Base-by-base conservation (phyloP, 805 yeast genomes). In the Metschnikowia lunata region DNA sequence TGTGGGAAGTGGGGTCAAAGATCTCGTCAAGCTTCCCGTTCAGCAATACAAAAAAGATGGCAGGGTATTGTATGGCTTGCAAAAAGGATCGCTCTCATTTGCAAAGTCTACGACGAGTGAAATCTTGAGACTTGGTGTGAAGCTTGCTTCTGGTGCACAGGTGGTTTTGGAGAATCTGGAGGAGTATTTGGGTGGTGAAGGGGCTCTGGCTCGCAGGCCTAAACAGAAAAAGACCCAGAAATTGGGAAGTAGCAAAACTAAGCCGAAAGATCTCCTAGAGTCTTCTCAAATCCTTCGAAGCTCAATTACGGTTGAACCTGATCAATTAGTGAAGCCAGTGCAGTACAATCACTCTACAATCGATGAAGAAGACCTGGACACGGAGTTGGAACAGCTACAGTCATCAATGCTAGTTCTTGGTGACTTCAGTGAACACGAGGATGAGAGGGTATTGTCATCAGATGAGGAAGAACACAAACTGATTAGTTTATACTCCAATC, bases 141-240 rank as follows among this genome's bases (percentile, higher is more conserved):
- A 85, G 54, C 59, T 90, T 27, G 90, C 95, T 1, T 83, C 89
- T 8, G 97, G 97, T 0, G 86, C 96, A 0, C 97, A 89, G 56
- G 79, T 82, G 0, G 63, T 87, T 2, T 62, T 90, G 36, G 97
- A 89, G 54, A 80, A 76, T 42, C 82, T 95, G 0, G 97, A 89
- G 58, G 85, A 82, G 51, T 74, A 78, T 7, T 65, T 88, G 33
- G 95, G 93, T 7, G 95, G 95, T 0, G 72, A 72, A 50, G 93
- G 91, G 0, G 63, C 82, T 0, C 61, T 75, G 4, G 78, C 77
- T 9, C 62, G 83, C 51, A 46, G 56, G 9, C 57, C 54, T 9
- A 47, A 46, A 27, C 42, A 29, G 14, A 37, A n/a, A 18, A 33
- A 28, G 28, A 9, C 40, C 4, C 27, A 36, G 23, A 14, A 14